A percentile compares a stretch with the other conserved stretches of the same genome.
These are phyloP conservation scores for Elsinoe batatas DNA, from an alignment of 2,329 filamentous ascomycete genomes.

Conservation along the genomic window DNA sequence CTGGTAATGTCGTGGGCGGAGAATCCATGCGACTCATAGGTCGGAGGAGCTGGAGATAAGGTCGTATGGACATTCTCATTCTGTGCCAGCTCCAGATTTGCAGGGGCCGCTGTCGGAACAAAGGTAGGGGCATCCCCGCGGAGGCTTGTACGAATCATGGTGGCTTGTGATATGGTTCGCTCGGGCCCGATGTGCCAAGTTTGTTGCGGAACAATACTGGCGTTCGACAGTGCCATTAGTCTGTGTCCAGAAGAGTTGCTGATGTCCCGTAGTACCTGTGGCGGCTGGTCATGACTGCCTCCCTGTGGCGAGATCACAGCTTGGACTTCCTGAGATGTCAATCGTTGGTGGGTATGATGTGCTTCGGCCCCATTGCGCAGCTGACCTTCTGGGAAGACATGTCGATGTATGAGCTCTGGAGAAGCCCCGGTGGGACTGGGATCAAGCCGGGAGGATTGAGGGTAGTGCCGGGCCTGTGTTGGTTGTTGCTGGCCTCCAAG, in stretches of 20 bases:
- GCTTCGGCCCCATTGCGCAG: not conserved
- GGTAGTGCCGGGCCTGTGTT: no score
- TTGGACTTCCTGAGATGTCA: not conserved
- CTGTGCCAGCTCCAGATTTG: not conserved
- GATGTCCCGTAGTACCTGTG: not conserved
- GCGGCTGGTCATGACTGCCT: not conserved
- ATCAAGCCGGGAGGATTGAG: no score
- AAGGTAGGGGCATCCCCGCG: conserved; percentile 16
- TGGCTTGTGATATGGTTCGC: conserved; percentile 6
- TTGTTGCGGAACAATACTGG: not conserved
- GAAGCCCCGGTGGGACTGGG: not conserved
- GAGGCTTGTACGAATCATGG: conserved; percentile 9
- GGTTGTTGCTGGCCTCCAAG: no score
- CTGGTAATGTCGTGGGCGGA: not conserved
- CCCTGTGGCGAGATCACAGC: not conserved
- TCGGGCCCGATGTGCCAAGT: not conserved
- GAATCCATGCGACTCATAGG: not conserved
- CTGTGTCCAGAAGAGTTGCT: not conserved
- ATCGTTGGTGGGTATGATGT: no score
- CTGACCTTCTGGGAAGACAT: not conserved
- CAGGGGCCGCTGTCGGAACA: not conserved
- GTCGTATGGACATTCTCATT: not conserved
- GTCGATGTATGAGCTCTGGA: not conserved
- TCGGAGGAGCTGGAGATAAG: not conserved
- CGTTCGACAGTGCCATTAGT: not conserved